phyloP scores from a whole-genome alignment of 306 rosid genomes.

The Prunus armeniaca region DNA sequence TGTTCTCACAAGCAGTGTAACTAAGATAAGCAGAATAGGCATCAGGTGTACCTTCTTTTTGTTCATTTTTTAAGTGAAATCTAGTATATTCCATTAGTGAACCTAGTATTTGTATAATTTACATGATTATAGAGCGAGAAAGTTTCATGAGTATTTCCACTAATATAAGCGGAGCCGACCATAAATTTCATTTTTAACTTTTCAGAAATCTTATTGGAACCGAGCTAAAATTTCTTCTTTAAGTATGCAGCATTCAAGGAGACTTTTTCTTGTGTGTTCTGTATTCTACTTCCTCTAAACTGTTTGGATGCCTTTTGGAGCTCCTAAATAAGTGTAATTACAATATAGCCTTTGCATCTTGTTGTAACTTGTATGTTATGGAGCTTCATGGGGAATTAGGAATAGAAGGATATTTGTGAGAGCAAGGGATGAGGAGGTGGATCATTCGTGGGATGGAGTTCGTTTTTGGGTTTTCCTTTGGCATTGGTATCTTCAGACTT shows the following conservation, averaged over 20 bases:
- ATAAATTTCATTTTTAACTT: not conserved
- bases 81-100: not conserved
- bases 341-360: not conserved
- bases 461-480: not conserved
- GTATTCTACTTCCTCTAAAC: not conserved
- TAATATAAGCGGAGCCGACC: not conserved
- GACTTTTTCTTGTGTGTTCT: not conserved
- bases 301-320: constrained; percentile 3
- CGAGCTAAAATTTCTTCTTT: not conserved
- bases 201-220: not conserved
- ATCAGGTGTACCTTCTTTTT: not conserved
- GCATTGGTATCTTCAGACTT: not conserved
- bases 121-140: too few species aligned
- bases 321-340: not conserved
- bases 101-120: not conserved
- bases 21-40: not conserved
- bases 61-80: not conserved
- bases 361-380: not conserved
- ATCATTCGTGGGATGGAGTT: not conserved
- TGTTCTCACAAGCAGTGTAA: constrained; percentile 3
- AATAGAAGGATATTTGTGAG: not conserved
- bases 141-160: not conserved
- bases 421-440: not conserved
- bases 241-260: not conserved
- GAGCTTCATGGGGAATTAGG: not conserved